phyloP scores from a whole-genome alignment of 2,329 filamentous ascomycete species.

The Chalaropsis thielavioides region DNA sequence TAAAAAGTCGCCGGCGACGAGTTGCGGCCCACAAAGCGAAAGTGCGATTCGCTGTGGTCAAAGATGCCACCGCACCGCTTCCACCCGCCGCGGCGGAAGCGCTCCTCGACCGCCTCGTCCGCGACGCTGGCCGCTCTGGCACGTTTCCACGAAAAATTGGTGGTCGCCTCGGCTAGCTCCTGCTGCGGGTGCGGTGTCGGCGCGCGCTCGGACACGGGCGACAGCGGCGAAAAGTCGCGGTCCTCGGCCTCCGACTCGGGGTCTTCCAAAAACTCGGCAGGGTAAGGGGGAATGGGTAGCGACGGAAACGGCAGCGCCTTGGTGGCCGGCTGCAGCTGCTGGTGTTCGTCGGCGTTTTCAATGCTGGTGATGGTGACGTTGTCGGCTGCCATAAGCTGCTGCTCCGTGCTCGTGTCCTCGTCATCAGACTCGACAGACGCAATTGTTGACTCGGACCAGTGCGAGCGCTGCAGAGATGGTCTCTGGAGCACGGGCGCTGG shows the following conservation, averaged over 20 bases:
- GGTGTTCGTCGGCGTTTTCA: constrained; percentile 14
- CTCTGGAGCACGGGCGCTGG: not conserved
- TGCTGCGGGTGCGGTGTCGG: constrained; percentile 15
- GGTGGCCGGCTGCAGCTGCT: constrained; percentile 7
- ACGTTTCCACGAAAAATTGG: constrained; percentile 21
- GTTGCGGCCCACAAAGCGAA: constrained; percentile 18
- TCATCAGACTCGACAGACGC: constrained; percentile 9
- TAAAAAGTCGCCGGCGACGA: constrained; percentile 17
- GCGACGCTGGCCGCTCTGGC: constrained; percentile 14
- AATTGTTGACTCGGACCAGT: constrained; percentile 21
- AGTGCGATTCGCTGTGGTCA: constrained; percentile 11
- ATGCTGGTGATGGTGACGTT: constrained; percentile 14
- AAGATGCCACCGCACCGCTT: constrained; percentile 22
- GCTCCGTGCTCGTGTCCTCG: constrained; percentile 17
- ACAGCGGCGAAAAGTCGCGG: constrained; percentile 14
- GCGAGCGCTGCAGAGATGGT: constrained; percentile 18
- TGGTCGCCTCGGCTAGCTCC: not conserved
- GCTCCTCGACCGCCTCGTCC: constrained; percentile 20
- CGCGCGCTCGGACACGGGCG: constrained; percentile 10
- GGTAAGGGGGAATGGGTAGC: constrained; percentile 4
- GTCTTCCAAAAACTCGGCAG: constrained; percentile 9
- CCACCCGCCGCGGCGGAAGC: constrained; percentile 22
- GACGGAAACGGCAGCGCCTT: constrained; percentile 10
- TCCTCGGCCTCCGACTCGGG: constrained; percentile 15
- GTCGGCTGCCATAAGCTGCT: constrained; percentile 13